These are phyloP conservation scores for Podaxis sp. DNA, from an alignment of 768 basidiomycete genomes.

Conservation along the genomic window DNA sequence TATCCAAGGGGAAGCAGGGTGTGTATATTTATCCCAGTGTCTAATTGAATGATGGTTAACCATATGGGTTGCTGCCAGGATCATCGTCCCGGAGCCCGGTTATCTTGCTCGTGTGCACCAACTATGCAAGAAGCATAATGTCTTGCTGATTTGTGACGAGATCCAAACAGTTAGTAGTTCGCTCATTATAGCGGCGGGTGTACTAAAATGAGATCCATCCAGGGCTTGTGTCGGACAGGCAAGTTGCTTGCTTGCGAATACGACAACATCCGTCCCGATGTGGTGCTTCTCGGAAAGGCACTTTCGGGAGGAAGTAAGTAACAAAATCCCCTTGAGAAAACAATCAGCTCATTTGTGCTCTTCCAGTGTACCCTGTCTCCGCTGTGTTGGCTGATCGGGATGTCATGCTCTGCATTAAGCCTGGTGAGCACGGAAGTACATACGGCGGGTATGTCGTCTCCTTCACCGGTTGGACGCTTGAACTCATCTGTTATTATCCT, in stretches of 20 bases:
- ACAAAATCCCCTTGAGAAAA: background rate
- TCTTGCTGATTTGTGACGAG: constrained; percentile 96
- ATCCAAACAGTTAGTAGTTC: constrained; percentile 76
- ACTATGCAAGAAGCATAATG: constrained; percentile 89
- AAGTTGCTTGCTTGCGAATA: constrained; percentile 91
- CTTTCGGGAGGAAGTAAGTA: constrained; percentile 87
- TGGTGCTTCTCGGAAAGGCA: constrained; percentile 93
- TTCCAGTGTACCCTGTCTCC: constrained; percentile 89
- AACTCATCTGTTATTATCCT: background rate
- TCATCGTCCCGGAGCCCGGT: constrained; percentile 86
- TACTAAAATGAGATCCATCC: background rate
- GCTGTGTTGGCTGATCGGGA: constrained; percentile 88
- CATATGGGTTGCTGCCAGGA: constrained; percentile 38
- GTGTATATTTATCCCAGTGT: constrained; percentile 21
- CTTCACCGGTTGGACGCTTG: background rate
- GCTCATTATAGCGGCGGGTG: background rate
- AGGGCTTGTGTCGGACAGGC: constrained; percentile 91
- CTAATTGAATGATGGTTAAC: constrained; percentile 2
- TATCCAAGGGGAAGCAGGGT: constrained; percentile 99
- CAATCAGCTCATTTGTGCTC: background rate
- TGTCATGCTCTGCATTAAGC: constrained; percentile 92
- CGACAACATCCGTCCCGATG: constrained; percentile 84
- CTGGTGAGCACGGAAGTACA: constrained; percentile 95
- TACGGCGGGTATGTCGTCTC: constrained; percentile 75
- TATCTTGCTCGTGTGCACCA: constrained; percentile 76